A percentile compares a stretch with the other conserved stretches of the same genome.
Evolutionary conservation across 768 basidiomycete species (phyloP).

Genomic region (Dendrothele bispora): DNA sequence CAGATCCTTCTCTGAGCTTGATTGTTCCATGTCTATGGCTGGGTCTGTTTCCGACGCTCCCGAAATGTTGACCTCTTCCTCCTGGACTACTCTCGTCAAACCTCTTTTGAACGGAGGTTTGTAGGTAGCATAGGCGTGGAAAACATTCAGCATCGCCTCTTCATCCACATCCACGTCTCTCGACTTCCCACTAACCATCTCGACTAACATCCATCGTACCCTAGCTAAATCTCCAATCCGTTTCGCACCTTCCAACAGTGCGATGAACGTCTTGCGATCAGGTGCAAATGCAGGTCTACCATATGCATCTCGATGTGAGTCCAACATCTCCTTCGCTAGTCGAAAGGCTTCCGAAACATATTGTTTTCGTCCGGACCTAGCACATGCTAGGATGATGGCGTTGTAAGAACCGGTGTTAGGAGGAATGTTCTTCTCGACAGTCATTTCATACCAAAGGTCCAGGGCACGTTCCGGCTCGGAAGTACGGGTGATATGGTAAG

Average conservation of each 20-base stretch:
- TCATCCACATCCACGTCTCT: slow-evolving; percentile 48
- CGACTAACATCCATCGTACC: slow-evolving; percentile 88
- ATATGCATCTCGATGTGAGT: slow-evolving; percentile 65
- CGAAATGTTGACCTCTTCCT: slow-evolving; percentile 4
- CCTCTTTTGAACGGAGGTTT: slow-evolving; percentile 63
- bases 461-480: slow-evolving; percentile 89
- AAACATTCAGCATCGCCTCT: slow-evolving; percentile 77
- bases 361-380: slow-evolving; percentile 55
- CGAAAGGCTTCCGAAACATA: slow-evolving; percentile 84
- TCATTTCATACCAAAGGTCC: slow-evolving; percentile 95
- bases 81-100: slow-evolving; percentile 42
- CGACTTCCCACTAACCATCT: slow-evolving; percentile 54
- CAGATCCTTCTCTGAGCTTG: too few relatives aligned
- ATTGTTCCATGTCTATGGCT: too few relatives aligned
- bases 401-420: slow-evolving; percentile 76
- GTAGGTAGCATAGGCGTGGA: slow-evolving; percentile 87
- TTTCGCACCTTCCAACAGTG: slow-evolving; percentile 89
- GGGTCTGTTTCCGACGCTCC: slow-evolving; percentile 5
- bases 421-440: slow-evolving; percentile 57
- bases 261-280: slow-evolving; percentile 69
- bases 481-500: slow-evolving; percentile 38
- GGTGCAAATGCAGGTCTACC: slow-evolving; percentile 60
- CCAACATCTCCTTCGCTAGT: slow-evolving; percentile 85
- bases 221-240: slow-evolving; percentile 80
- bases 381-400: slow-evolving; percentile 82